Percentiles rank a stretch among this genome's conserved stretches.
phyloP scores from a whole-genome alignment of 2,329 filamentous ascomycete species.

The Colletotrichum spinosum region DNA sequence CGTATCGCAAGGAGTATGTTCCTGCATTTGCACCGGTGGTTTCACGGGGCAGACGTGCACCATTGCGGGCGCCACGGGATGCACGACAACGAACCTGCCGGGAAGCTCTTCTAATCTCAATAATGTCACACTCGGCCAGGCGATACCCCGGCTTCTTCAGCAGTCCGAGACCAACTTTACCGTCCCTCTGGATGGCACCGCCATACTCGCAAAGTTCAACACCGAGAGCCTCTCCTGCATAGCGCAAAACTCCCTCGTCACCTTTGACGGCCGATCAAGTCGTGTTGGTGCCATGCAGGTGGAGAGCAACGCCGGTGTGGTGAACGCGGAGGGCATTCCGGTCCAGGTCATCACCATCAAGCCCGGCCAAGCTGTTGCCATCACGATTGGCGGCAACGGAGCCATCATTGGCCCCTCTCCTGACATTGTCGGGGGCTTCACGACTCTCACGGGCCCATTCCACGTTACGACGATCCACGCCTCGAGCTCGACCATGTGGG shows the following conservation, averaged over 20 bases:
- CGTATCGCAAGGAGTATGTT: conserved; percentile 75
- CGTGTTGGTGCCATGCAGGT: conserved; percentile 47
- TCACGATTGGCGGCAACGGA: conserved; percentile 47
- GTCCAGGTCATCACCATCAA: conserved; percentile 43
- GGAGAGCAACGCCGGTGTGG: conserved; percentile 22
- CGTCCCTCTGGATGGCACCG: conserved; percentile 77
- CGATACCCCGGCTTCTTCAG: conserved; percentile 79
- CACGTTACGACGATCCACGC: conserved; percentile 25
- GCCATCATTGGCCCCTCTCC: conserved; percentile 32
- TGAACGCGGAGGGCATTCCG: conserved; percentile 35
- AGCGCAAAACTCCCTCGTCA: conserved; percentile 87
- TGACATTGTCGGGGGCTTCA: conserved; percentile 39
- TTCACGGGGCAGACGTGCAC: conserved; percentile 75
- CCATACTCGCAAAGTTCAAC: conserved; percentile 82
- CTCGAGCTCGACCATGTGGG: conserved; percentile 45
- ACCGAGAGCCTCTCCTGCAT: conserved; percentile 81
- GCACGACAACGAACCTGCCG: conserved; percentile 61
- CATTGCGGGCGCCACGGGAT: conserved; percentile 59
- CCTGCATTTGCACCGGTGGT: conserved; percentile 89
- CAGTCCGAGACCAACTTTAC: conserved; percentile 76
- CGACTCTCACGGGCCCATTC: conserved; percentile 42
- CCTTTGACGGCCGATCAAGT: conserved; percentile 73
- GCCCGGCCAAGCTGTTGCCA: conserved; percentile 44
- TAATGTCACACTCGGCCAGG: conserved; percentile 84
- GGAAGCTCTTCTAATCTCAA: conserved; percentile 55